Base-by-base conservation (phyloP, 345 rosid species). In the Durio zibethinus region DNA sequence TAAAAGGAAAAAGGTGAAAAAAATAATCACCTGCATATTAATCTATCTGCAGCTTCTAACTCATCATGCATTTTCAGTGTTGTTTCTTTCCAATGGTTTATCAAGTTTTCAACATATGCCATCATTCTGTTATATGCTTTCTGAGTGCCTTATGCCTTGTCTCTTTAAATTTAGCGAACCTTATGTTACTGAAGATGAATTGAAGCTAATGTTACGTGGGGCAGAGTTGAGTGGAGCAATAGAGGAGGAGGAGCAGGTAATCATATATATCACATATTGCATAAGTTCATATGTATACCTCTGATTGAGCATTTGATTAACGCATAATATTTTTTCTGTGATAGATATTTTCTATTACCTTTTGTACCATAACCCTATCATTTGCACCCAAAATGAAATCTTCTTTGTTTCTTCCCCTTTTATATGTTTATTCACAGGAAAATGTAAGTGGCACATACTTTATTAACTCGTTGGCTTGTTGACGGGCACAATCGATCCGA, bases 211-310 rank as follows among this genome's bases (percentile, higher is more conserved):
- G 99, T 77, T 96, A 84, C 87, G 97, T 35, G 99, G 99, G 53
- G 99, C 97, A 79, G 98, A 93, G 83, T 60, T 96, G 74, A 96
- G 99, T 79, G 99, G 99, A 5, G 98, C 98, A n/a, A 96, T 96
- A 77, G 99, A 96, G 85, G 99, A 93, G 89, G 99, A 96, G 82
- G 99, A 96, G 78, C 99, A 96, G 94, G 98, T 92, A 83, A 78
- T 27, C 75, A 20, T 57, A 72, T 16, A 29, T 48, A 71, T 71
- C 18, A 10, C 25, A 31, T 50, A 33, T 29, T 48, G n/a, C 20
- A 27, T 48, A 47, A 45, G 8, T 47, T 69, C 57, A 50, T 4
- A 27, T 45, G 40, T 50, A 18, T 8, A 2, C 11, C 74, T 50
- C 45, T 20, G 43, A 29, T 50, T 50, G 56, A 50, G 27, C 45